Evolutionary conservation across 2,329 filamentous ascomycete genomes (phyloP).

Genomic region (Didymella pomorum): DNA sequence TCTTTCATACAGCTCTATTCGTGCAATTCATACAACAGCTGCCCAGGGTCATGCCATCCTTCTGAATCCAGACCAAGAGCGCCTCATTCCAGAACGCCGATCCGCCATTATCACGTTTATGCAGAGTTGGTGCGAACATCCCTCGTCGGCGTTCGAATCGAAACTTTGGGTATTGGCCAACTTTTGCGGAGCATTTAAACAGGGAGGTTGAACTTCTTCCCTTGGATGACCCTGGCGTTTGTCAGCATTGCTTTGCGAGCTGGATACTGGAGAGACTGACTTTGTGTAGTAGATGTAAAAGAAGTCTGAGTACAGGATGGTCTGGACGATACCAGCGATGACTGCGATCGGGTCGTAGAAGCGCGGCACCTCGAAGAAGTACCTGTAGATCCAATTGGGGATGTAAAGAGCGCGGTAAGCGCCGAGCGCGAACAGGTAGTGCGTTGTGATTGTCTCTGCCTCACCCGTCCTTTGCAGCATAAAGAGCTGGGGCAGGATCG

Average conservation of each 20-base stretch:
- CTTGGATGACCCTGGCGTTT: constrained; percentile 57
- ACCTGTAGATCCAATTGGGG: constrained; percentile 97
- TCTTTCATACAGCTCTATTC: constrained; percentile 7
- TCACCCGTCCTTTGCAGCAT: constrained; percentile 98
- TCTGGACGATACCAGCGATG: constrained; percentile 89
- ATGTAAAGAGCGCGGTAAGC: constrained; percentile 94
- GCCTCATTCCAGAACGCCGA: constrained; percentile 16
- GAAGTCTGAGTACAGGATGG: constrained; percentile 96
- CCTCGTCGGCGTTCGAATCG: constrained; percentile 9
- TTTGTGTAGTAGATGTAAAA: constrained; percentile 99
- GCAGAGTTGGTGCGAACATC: constrained; percentile 13
- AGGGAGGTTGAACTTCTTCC: constrained; percentile 63
- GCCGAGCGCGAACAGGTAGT: constrained; percentile 94
- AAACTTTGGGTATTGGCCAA: constrained; percentile 2
- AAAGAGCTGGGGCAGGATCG: constrained; percentile 96
- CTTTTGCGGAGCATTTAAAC: constrained; percentile 48
- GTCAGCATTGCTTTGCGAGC: constrained; percentile 20
- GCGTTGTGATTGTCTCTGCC: constrained; percentile 98
- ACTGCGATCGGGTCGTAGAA: constrained; percentile 89
- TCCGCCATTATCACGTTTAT: constrained; percentile 22
- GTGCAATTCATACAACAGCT: constrained; percentile 17
- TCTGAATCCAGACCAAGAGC: neutral
- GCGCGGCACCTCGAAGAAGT: constrained; percentile 70
- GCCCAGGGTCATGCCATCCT: neutral
- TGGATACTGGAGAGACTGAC: constrained; percentile 55